Base-by-base conservation (phyloP, 768 basidiomycete genomes). In the Cyclocybe cylindracea region DNA sequence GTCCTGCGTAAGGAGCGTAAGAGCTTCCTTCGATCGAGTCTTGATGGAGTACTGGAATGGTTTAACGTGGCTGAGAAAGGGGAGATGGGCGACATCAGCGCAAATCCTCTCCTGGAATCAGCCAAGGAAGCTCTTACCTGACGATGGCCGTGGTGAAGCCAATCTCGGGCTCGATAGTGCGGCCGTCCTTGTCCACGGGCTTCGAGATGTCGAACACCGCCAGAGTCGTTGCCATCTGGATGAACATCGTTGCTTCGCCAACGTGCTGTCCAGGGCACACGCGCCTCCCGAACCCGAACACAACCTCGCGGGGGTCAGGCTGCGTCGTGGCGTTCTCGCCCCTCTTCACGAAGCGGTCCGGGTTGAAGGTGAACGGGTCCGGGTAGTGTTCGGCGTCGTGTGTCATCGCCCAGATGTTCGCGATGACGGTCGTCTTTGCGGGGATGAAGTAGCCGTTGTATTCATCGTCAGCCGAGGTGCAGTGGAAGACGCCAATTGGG, bases 171-270 rank as follows among this genome's bases (percentile, higher is more conserved):
- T 78, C 75, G 9, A 78, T 60, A 10, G 54, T 50, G 1, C 41
- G 29, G 2, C 64, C 62, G 3, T 60, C 46, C 35, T 64, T 70
- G 50, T 78, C 76, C 18, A 67, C 50, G 7, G 72, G 68, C 61
- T 72, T 78, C 16, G 58, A 46, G 7, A 83, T 66, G n/a, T 79
- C 74, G 45, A 82, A 56, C 38, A 74, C 74, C 1, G 79, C 71
- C 4, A 83, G 64, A 56, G 78, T 70, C 10, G 69, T 65, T 2
- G 75, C 74, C 43, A 77, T 70, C 39, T 61, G 60, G 19, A 63
- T 62, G 51, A 59, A 65, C 5, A 65, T 53, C 2, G 62, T 56
- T 10, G 54, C 46, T 37, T 65, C 64, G 0, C 56, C 64, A 5
- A 66, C 40, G 39, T 61, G 48, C 31, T 59, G 55, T 10, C 64